These are phyloP conservation scores for Pichia phayaonensis DNA, from an alignment of 805 yeast species.

Conservation along the genomic window DNA sequence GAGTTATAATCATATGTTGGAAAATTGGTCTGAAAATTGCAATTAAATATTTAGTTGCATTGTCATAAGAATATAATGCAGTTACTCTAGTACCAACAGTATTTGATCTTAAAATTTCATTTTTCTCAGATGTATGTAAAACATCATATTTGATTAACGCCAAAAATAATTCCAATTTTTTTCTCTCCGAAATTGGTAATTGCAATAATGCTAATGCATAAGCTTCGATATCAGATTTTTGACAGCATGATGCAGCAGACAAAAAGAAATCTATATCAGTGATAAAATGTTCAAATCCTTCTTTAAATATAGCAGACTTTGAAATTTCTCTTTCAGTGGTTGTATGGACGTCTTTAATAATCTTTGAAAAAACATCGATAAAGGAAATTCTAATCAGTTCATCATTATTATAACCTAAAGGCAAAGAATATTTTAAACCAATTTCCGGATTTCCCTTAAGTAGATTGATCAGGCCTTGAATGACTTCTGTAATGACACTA, in stretches of 20 bases:
- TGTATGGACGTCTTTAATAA: constrained; percentile 32
- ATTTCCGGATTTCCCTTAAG: constrained; percentile 68
- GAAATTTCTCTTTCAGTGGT: constrained; percentile 9
- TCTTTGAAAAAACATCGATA: constrained; percentile 68
- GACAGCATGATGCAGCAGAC: constrained; percentile 53
- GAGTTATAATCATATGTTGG: constrained; percentile 39
- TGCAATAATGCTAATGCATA: constrained; percentile 59
- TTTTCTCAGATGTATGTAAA: constrained; percentile 46
- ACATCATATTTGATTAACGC: constrained; percentile 59
- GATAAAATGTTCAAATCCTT: constrained; percentile 15
- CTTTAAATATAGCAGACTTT: constrained; percentile 5
- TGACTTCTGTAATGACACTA: constrained; percentile 52
- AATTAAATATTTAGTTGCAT: constrained; percentile 53
- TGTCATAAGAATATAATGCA: constrained; percentile 60
- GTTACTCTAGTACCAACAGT: constrained; percentile 74
- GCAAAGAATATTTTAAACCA: constrained; percentile 68
- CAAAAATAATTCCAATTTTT: constrained; percentile 39
- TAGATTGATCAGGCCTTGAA: constrained; percentile 59
- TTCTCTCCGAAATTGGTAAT: constrained; percentile 37
- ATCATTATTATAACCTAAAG: constrained; percentile 70
- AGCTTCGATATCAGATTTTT: constrained; percentile 61
- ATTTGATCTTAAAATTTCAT: constrained; percentile 73
- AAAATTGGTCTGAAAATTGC: constrained; percentile 49
- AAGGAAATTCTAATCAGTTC: constrained; percentile 61
- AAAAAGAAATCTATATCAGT: constrained; percentile 37